Base-by-base conservation (phyloP, 2,329 filamentous ascomycete genomes). In the Botryotinia globosa region DNA sequence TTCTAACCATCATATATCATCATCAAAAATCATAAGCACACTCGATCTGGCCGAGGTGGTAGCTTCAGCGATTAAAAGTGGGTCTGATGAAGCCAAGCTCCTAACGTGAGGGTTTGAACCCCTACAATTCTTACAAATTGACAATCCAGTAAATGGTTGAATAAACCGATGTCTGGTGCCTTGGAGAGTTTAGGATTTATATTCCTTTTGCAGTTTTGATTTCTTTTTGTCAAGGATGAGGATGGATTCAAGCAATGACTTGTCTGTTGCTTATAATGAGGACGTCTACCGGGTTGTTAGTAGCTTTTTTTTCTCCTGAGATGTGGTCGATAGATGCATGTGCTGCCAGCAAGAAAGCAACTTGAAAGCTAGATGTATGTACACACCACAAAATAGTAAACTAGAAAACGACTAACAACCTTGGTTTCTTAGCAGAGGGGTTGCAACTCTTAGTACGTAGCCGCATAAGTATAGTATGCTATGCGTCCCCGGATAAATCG, bases 401-500 rank as follows among this genome's bases (percentile, higher is more conserved):
- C 5, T n/a, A 4, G 25, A 51, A 7, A 7, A 51, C 12, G 3
- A 16, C 20, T 4, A 16, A n/a, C 12, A 6, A 1, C 0, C 48
- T 51, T 2, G 48, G 1, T 7, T n/a, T 14, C 25, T 51, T n/a
- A n/a, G 12, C 48, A n/a, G 25, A 4, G 12, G 5, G 6, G 12
- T 51, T 14, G 25, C 2, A n/a, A 51, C 48, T n/a, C 12, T n/a
- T 25, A 16, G 8, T 8, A 16, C 12, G 22, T n/a, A n/a, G 48
- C 48, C 25, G 4, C 25, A n/a, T 51, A 6, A 16, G 5, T n/a
- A 8, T 54, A 14, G 10, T n/a, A 8, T 54, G 29, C n/a, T 29
- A 8, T 54, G n/a, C n/a, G 8, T 18, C n/a, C n/a, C 14, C n/a
- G 16, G n/a, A 18, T 56, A 5, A n/a, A 54, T 29, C n/a, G 16